Evolutionary conservation across 2,329 filamentous ascomycete species (phyloP).

Genomic region (Penicillium paneum): DNA sequence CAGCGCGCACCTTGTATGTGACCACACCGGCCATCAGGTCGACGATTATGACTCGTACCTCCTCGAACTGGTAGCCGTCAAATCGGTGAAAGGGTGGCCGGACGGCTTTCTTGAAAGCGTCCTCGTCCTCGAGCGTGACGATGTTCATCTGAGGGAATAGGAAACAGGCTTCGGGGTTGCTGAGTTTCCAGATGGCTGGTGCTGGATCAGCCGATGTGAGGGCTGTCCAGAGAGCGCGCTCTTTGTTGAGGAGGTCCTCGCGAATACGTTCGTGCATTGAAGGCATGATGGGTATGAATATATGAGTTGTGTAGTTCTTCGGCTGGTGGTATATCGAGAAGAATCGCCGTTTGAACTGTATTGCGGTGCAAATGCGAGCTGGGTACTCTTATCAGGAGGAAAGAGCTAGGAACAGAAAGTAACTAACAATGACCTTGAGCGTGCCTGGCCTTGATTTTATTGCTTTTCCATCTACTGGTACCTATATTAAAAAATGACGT

Average conservation of each 20-base stretch:
- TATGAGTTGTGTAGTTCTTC: background rate
- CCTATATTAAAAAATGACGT: slow-evolving; percentile 16
- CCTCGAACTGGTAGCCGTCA: slow-evolving; percentile 30
- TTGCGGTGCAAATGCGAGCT: background rate
- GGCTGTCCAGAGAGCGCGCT: slow-evolving; percentile 38
- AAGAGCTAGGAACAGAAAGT: slow-evolving; percentile 4
- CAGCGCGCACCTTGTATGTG: slow-evolving; percentile 34
- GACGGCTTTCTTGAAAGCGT: slow-evolving; percentile 24
- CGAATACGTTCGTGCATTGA: slow-evolving; percentile 39
- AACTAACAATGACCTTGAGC: background rate
- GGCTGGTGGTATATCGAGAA: background rate
- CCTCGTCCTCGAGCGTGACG: slow-evolving; percentile 31
- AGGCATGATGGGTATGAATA: slow-evolving; percentile 24
- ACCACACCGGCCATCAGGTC: slow-evolving; percentile 38
- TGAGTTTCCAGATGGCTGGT: slow-evolving; percentile 34
- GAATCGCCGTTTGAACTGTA: background rate
- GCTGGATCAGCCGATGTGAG: slow-evolving; percentile 38
- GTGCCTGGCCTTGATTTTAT: slow-evolving; percentile 6
- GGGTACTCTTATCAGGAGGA: background rate
- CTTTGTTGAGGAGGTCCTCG: slow-evolving; percentile 34
- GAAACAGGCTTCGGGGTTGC: slow-evolving; percentile 30
- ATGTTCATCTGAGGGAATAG: slow-evolving; percentile 35
- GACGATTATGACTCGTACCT: slow-evolving; percentile 34
- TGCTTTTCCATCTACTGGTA: background rate
- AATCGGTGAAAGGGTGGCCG: slow-evolving; percentile 37